Conservation (phyloP, 2,329 filamentous ascomycete species). For the Lasiodiplodia gonubiensis region DNA sequence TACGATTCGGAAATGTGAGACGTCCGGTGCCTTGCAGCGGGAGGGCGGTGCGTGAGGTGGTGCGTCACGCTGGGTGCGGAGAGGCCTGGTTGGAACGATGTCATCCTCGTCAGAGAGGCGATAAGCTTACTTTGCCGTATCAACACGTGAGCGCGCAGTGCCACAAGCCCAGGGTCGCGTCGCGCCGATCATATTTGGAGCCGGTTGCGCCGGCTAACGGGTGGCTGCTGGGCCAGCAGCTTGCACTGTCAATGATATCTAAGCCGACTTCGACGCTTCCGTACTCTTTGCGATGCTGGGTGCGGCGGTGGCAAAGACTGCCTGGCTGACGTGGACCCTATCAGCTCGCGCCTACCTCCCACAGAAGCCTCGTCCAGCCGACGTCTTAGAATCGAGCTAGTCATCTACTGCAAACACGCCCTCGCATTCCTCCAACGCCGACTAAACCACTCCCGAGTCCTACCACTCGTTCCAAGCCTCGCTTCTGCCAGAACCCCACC, state of each 20-base stretch:
- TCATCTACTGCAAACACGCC: not conserved
- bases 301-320: slow-evolving; percentile 15
- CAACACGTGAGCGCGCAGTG: slow-evolving; percentile 21
- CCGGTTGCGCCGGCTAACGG: not conserved
- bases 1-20: slow-evolving; percentile 19
- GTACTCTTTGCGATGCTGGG: slow-evolving; percentile 1
- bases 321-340: slow-evolving; percentile 12
- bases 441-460: not conserved
- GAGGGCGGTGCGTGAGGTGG: slow-evolving; percentile 7
- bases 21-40: slow-evolving; percentile 20
- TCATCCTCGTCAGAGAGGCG: slow-evolving; percentile 15
- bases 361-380: not conserved
- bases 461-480: not conserved
- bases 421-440: not conserved
- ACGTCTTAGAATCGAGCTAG: not conserved
- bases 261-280: slow-evolving; percentile 4
- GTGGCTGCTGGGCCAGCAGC: not conserved
- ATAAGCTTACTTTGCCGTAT: slow-evolving; percentile 23
- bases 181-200: slow-evolving; percentile 18
- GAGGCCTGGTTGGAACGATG: slow-evolving; percentile 13
- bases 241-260: not conserved
- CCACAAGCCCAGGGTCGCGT: slow-evolving; percentile 7
- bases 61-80: slow-evolving; percentile 19
- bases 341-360: slow-evolving; percentile 5
- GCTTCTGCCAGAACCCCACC: not conserved